Evolutionary conservation across 2,329 filamentous ascomycete species (phyloP).

Genomic region (Neophaeococcomyces aloes): DNA sequence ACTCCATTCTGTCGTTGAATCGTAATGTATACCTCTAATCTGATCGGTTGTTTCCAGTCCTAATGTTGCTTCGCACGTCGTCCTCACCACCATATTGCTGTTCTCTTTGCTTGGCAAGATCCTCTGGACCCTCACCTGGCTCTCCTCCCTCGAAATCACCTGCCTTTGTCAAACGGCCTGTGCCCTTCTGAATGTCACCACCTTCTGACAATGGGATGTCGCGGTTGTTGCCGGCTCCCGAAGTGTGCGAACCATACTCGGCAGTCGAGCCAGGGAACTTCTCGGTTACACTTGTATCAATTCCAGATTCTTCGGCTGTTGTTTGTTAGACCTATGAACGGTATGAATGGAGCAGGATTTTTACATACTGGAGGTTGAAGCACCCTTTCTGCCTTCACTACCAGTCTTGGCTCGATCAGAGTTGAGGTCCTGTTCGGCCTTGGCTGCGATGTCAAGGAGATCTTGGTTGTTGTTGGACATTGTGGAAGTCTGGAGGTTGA

Average conservation of each 20-base stretch:
- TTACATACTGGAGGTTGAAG: slow-evolving; percentile 32
- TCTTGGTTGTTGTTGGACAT: slow-evolving; percentile 14
- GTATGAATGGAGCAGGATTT: not conserved
- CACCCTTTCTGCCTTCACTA: slow-evolving; percentile 16
- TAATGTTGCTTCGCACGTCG: slow-evolving; percentile 16
- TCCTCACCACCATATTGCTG: slow-evolving; percentile 15
- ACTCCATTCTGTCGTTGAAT: no score
- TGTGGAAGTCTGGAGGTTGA: slow-evolving; percentile 18
- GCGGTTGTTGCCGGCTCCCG: slow-evolving; percentile 30
- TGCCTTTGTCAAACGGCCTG: slow-evolving; percentile 27
- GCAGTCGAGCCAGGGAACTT: slow-evolving; percentile 30
- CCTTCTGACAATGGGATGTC: slow-evolving; percentile 34
- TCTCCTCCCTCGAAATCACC: slow-evolving; percentile 26
- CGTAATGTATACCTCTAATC: no score
- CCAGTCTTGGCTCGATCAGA: slow-evolving; percentile 28
- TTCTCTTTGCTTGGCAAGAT: slow-evolving; percentile 11
- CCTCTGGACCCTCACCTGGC: slow-evolving; percentile 19
- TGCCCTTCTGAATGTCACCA: slow-evolving; percentile 23
- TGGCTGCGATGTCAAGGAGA: slow-evolving; percentile 22
- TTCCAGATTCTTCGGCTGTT: slow-evolving; percentile 28
- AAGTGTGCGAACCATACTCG: slow-evolving; percentile 28
- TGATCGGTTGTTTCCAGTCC: slow-evolving; percentile 3
- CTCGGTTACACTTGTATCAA: slow-evolving; percentile 30
- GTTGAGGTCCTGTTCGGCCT: slow-evolving; percentile 33
- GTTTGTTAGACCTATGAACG: not conserved